Conservation (phyloP, 139 green algal species). For the Dunaliella sp. region DNA sequence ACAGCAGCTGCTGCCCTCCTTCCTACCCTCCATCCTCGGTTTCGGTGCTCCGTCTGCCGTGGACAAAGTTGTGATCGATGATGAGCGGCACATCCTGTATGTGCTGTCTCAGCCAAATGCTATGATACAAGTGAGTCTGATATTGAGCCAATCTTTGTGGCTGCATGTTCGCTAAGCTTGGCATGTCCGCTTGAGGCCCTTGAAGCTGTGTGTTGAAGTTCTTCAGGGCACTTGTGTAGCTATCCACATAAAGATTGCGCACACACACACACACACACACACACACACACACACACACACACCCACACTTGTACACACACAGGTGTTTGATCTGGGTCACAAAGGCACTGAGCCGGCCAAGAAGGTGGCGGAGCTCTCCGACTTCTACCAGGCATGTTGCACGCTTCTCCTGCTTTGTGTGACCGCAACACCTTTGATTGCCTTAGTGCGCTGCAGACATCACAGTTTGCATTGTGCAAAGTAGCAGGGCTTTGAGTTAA, state of each 20-base stretch:
- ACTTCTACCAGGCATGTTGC: conserved; percentile 60
- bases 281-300: no score
- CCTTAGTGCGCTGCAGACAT: no score
- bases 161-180: no score
- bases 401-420: no score
- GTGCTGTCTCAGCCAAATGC: conserved; percentile 55
- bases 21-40: conserved; percentile 62
- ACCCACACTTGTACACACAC: not conserved
- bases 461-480: no score
- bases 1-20: conserved; percentile 58
- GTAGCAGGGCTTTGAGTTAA: no score
- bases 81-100: conserved; percentile 84
- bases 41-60: conserved; percentile 46
- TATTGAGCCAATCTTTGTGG: not conserved
- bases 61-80: conserved; percentile 74
- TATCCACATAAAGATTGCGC: no score
- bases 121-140: conserved; percentile 51
- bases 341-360: conserved; percentile 47
- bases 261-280: no score
- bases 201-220: not conserved
- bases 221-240: no score
- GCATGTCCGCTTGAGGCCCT: no score
- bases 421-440: no score
- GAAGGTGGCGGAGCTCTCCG: conserved; percentile 67
- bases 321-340: conserved; percentile 88